Evolutionary conservation across 1,284 basidiomycete genomes (phyloP), one percentile per base, ranked within the genome.

Genomic region (Vanrija humicola): DNA sequence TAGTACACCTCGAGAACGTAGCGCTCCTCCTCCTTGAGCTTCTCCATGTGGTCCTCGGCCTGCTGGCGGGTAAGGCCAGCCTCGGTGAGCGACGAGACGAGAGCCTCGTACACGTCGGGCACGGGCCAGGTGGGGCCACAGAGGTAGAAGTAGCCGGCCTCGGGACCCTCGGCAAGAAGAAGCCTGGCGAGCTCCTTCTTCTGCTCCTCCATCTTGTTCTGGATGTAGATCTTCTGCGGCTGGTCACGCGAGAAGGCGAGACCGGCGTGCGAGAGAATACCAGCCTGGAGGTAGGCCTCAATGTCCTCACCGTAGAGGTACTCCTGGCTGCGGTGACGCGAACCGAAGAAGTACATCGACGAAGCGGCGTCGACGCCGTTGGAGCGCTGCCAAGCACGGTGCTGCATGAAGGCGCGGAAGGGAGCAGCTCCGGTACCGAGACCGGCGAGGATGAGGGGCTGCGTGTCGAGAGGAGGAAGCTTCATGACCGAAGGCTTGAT

Each of bases 401-500:
- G 86, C 77, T 98, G 95, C 61, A 97, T 84, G 82, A 98, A 98
- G 12, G 95, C 94, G 52, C 94, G 89, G 89, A 98, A 98, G 42
- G 95, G 95, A 14, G 95, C 95, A 6, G 93, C 95, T 59, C 78
- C 95, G 1, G 96, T 98, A 54, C 95, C 96, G 43, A 98, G 86
- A 70, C 95, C 95, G 48, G 95, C 93, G 90, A 98, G 94, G 79
- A 98, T 96, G 77, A 98, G 83, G 46, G 95, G 95, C 75, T 96
- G 92, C 56, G 81, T 82, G 71, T 86, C 81, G 72, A 86, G 82
- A 5, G 88, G 87, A 55, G 96, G 95, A 10, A 96, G 81, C 84
- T 97, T 98, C 95, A 98, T 98, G 47, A 98, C 95, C 69, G 91
- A 95, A 21, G 96, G 96, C 78, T 97, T 97, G 79, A 98, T 88